A percentile compares a stretch with the other conserved stretches of the same genome.
phyloP scores from a whole-genome alignment of 352 stramenopile genomes.

The Globisporangium heterothallicum region DNA sequence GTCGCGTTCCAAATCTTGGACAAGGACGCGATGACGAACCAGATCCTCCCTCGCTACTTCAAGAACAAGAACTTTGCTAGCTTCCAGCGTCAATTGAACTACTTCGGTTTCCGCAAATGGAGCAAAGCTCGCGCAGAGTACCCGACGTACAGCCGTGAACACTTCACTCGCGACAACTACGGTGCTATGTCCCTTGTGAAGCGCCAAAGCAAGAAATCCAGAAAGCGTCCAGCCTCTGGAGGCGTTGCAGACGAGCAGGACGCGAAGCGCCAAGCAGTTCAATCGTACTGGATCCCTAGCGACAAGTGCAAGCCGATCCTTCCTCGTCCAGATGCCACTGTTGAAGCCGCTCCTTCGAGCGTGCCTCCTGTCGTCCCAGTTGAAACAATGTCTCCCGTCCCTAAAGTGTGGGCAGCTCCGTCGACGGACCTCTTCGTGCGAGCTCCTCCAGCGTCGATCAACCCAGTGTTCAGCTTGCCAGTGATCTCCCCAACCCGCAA shows the following conservation, averaged over 20 bases:
- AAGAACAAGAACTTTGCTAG: slow-evolving; percentile 96
- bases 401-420: slow-evolving; percentile 5
- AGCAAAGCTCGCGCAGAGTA: slow-evolving; percentile 71
- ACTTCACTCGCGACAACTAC: slow-evolving; percentile 85
- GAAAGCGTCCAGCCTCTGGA: slow-evolving; percentile 49
- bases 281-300: slow-evolving; percentile 16
- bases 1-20: slow-evolving; percentile 83
- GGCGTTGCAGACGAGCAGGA: slow-evolving; percentile 25
- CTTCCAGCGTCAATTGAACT: slow-evolving; percentile 93
- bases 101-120: slow-evolving; percentile 93
- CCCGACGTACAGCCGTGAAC: slow-evolving; percentile 74
- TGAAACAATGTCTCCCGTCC: slow-evolving; percentile 1
- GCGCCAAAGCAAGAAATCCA: slow-evolving; percentile 82
- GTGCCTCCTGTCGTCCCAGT: not conserved
- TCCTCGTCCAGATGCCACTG: slow-evolving; percentile 13
- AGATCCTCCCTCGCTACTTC: slow-evolving; percentile 92
- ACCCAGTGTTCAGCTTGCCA: slow-evolving; percentile 22
- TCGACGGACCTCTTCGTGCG: slow-evolving; percentile 14
- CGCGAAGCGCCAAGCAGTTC: slow-evolving; percentile 29
- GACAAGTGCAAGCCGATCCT: slow-evolving; percentile 74
- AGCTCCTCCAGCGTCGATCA: slow-evolving; percentile 5
- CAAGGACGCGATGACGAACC: slow-evolving; percentile 78
- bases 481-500: slow-evolving; percentile 41
- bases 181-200: slow-evolving; percentile 80
- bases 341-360: not conserved